Evolutionary conservation across 2,329 filamentous ascomycete species (phyloP), one percentile per base, ranked within the genome.

Genomic region (Alternaria angustiovoidea): DNA sequence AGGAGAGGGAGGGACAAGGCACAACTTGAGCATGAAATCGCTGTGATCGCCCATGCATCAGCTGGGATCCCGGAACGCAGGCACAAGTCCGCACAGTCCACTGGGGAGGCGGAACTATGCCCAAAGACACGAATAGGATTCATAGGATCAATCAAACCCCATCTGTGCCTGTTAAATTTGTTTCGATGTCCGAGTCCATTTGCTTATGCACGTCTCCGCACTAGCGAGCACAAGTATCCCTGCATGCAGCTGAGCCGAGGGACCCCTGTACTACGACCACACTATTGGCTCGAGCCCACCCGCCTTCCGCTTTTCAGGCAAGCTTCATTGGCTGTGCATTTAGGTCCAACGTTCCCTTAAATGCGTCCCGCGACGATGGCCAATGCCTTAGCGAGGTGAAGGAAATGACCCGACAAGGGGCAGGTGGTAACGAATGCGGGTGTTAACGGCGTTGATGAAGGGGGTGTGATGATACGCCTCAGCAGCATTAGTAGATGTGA

Each of bases 1-100:
- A 72, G 65, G 64, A 66, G 52, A 52, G n/a, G 24, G 52, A 63
- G 69, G 67, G 62, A 66, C 49, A 61, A 67, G 61, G 63, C 66
- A 69, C 61, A 63, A 65, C 57, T 64, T 71, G 69, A 69, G 66
- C 70, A 75, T 74, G 71, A 69, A 71, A 63, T 70, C 38, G 69
- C 65, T 68, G 46, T 49, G 73, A 75, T 75, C 72, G 70, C 64
- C 69, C 66, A 69, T 72, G 73, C 71, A 74, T 53, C 67, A 68
- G 60, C 64, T 65, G 63, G 49, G 65, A 55, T 52, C 55, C 61
- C 58, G 66, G 67, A 61, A 67, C 63, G 63, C 65, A 66, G 61
- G 68, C 69, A 75, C 60, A 72, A 70, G 53, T 63, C 64, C 60
- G 72, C 68, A 73, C 64, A 66, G 73, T 63, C 68, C 67, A 69